Conservation (phyloP, 176 grass and related monocot species). For the Sorghum bicolor region Sorghum_bicolor_NCBIv3 NC_012871.2:73795501-73796000, state of each 20-base stretch:
- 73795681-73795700: neutral
- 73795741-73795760: neutral
- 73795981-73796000: neutral
- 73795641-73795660: neutral
- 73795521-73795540: neutral
- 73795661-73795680: neutral
- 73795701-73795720: neutral
- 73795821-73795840: slow-evolving; percentile 36
- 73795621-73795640: neutral
- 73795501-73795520: slow-evolving; percentile 5
- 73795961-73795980: neutral
- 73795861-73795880: slow-evolving; percentile 11
- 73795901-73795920: neutral
- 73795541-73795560: neutral
- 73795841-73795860: neutral
- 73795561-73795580: neutral
- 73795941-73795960: slow-evolving; percentile 26
- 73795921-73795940: slow-evolving; percentile 37
- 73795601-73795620: neutral
- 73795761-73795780: neutral
- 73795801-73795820: neutral
- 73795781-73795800: neutral
- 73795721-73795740: neutral
- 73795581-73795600: neutral
- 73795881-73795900: slow-evolving; percentile 30